Base-by-base conservation (phyloP, 73 alveolate species). In the Urostyla sp. region DNA sequence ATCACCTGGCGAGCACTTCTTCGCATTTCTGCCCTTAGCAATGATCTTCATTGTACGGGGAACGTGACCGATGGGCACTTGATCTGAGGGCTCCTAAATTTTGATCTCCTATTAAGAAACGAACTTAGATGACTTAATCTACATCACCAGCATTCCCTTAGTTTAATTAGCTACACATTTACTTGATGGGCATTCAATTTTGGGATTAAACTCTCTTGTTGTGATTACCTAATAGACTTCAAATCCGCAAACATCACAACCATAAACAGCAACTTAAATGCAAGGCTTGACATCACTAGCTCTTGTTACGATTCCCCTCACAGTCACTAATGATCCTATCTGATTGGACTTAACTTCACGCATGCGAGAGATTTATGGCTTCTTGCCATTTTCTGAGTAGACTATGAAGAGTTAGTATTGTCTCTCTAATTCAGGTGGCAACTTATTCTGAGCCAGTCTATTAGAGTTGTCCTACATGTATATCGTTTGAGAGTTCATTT, bases 241-340 rank as follows among this genome's bases (percentile, higher is more conserved):
- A 85, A 75, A 77, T 28, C 99, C 99, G 79, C 99, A 95, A 30
- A 94, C 93, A 79, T 95, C 99, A 86, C 99, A 96, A 20, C 92
- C 87, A 80, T 89, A 95, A 16, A 94, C 94, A 0, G 97, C 99
- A 36, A 95, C 98, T 81, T 84, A 72, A 37, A 92, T 89, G 67
- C 89, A 81, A 0, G 99, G 99, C 75, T 91, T 96, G 13, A 96
- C 97, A 72, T 96, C 98, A 35, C 97, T 75, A 28, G 88, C 88
- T 83, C 96, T 95, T n/a, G 97, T 94, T 18, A 96, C 99, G 63
- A 96, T 95, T 23, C 98, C 99, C 75, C 78, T 90, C 59, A 95
- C 75, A 10, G 96, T 61, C 13, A 88, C 92, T 54, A 96, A 74
- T 18, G 85, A 52, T 7, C 99, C 99, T 11, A 96, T 95, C 23